Base-by-base conservation (phyloP, 2,329 filamentous ascomycete genomes). In the Thermomyces lanuginosus region DNA sequence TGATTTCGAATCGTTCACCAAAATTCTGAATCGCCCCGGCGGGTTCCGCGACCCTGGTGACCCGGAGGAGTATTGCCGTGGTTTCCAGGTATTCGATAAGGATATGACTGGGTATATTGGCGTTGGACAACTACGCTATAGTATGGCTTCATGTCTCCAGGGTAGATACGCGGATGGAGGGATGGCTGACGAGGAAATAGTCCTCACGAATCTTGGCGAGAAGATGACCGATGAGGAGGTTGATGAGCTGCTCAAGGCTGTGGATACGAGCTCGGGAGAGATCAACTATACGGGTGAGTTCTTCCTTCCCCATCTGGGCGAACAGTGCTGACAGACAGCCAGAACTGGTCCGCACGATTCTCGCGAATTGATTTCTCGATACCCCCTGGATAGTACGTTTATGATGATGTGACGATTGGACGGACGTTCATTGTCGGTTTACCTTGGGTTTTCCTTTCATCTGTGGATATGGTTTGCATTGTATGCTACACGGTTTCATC, bases 171-270 rank as follows among this genome's bases (percentile, higher is more conserved):
- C 8, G 5, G 23, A 7, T 12, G 13, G 8, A 26, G 8, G 24
- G 20, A 22, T 30, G 11, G 8, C 26, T 26, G 15, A 24, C 30
- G 33, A 16, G 19, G 21, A 7, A 17, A 24, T 28, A 65, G 86
- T 98, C 53, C 61, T 98, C 48, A 98, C 89, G 31, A 95, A 95
- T 54, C 61, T 98, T 45, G 89, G 89, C 46, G 89, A 98, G 75
- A 95, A 95, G 69, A 93, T 98, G 83, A 81, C 78, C 35, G 86
- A 98, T 46, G 89, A 95, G 38, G 89, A 98, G 66, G 89, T 98
- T 25, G 86, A 95, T 55, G 89, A 98, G 68, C 69, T 98, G 50
- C 74, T 98, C 55, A 98, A 95, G 74, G 83, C 84, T 1, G 86
- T 95, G 39, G 89, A 98, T 53, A 92, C 84, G 35, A 89, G 77